A percentile compares a stretch with the other conserved stretches of the same genome.
phyloP scores from a whole-genome alignment of 176 grass and related monocot species.

The Dendrocalamus sinicus region DNA sequence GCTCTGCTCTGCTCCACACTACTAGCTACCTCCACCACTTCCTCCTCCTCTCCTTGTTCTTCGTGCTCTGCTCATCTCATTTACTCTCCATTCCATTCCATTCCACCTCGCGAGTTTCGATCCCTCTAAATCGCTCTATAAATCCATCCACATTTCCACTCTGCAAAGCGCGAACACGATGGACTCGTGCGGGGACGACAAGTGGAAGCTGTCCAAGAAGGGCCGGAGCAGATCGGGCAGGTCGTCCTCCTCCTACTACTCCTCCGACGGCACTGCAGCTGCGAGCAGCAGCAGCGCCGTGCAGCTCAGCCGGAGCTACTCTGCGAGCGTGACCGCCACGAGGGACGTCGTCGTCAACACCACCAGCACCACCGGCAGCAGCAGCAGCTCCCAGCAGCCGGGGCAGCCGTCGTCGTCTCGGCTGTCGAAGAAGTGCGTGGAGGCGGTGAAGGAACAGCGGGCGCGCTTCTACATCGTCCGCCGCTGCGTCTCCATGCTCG shows the following conservation, averaged over 20 bases:
- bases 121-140: background rate
- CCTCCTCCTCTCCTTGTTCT: background rate
- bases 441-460: constrained; percentile 88
- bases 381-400: background rate
- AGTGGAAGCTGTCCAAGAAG: constrained; percentile 67
- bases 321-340: constrained; percentile 46
- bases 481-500: constrained; percentile 93
- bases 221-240: constrained; percentile 60
- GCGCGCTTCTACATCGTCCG: constrained; percentile 97
- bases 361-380: background rate
- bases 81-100: background rate
- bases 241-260: constrained; percentile 6
- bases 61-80: background rate
- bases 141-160: background rate
- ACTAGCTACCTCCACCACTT: background rate
- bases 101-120: background rate
- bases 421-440: constrained; percentile 60
- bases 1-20: background rate
- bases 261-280: background rate
- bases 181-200: constrained; percentile 48
- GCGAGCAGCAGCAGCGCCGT: background rate
- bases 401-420: background rate
- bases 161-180: background rate
- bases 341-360: background rate
- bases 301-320: constrained; percentile 55